phyloP scores from a whole-genome alignment of 495 filamentous ascomycete species.

The Trypethelium eluteriae region DNA sequence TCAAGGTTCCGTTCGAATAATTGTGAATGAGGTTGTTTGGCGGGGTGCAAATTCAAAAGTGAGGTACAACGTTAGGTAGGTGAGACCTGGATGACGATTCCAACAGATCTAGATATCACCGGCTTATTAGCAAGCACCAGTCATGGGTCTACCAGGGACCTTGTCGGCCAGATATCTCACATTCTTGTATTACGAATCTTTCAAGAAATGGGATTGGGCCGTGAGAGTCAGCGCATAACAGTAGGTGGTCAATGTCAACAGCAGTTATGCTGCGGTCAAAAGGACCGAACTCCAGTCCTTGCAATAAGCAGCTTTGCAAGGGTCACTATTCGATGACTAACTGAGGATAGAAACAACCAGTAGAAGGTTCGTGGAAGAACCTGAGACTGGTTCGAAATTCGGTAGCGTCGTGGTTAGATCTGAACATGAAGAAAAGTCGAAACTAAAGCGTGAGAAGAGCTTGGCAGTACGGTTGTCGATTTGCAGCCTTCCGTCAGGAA shows the following conservation, averaged over 20 bases:
- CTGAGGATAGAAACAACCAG: constrained; percentile 7
- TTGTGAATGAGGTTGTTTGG: neutral
- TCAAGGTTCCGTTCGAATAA: neutral
- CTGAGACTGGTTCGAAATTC: constrained; percentile 6
- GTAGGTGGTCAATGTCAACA: constrained; percentile 10
- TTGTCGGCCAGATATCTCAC: neutral
- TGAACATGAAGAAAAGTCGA: constrained; percentile 9
- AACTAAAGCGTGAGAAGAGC: neutral
- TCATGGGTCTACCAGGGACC: neutral
- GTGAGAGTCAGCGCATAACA: constrained; percentile 8
- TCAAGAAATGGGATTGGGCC: neutral
- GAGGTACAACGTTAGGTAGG: neutral
- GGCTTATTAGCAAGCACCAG: constrained; percentile 6
- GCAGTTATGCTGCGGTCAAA: constrained; percentile 1
- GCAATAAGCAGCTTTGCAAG: constrained; percentile 8
- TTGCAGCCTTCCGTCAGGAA: neutral
- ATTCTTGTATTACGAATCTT: constrained; percentile 6
- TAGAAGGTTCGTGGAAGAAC: constrained; percentile 10
- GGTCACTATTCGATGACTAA: neutral
- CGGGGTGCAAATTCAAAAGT: neutral
- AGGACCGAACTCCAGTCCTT: neutral
- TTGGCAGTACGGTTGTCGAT: neutral
- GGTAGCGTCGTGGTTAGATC: neutral
- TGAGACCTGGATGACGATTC: neutral
- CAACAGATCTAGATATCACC: constrained; percentile 1